A percentile compares a stretch with the other conserved stretches of the same genome.
These are phyloP conservation scores for Metarhizium rileyi DNA, from an alignment of 2,329 filamentous ascomycete genomes.

Conservation along the genomic window DNA sequence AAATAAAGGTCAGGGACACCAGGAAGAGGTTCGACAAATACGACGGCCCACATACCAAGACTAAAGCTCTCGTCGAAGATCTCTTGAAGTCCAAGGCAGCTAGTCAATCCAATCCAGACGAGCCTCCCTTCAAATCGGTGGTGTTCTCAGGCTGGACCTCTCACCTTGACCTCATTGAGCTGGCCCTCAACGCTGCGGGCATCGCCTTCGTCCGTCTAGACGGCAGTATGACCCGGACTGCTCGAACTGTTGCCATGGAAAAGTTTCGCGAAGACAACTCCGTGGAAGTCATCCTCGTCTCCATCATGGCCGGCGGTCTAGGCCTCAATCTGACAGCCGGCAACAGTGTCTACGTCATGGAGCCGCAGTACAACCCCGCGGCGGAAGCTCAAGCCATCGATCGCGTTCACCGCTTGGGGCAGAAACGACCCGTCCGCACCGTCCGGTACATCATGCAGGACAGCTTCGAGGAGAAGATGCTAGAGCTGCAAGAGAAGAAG, in stretches of 20 bases:
- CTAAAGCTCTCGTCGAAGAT: slow-evolving; percentile 67
- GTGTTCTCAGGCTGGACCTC: slow-evolving; percentile 96
- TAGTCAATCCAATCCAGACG: slow-evolving; percentile 48
- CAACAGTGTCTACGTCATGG: slow-evolving; percentile 90
- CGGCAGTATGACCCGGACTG: slow-evolving; percentile 71
- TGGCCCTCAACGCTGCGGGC: slow-evolving; percentile 58
- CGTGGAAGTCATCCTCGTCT: slow-evolving; percentile 78
- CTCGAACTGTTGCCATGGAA: slow-evolving; percentile 67
- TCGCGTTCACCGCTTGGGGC: slow-evolving; percentile 82
- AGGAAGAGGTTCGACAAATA: slow-evolving; percentile 59
- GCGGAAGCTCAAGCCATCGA: slow-evolving; percentile 92
- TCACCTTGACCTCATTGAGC: slow-evolving; percentile 84
- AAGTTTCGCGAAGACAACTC: slow-evolving; percentile 62
- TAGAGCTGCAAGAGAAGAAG: slow-evolving; percentile 85
- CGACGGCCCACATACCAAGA: slow-evolving; percentile 84
- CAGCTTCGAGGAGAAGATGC: slow-evolving; percentile 92
- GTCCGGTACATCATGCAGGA: slow-evolving; percentile 80
- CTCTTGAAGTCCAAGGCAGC: slow-evolving; percentile 55
- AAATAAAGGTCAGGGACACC: slow-evolving; percentile 20
- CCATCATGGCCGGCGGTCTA: slow-evolving; percentile 83
- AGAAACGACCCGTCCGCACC: slow-evolving; percentile 80
- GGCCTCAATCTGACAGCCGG: slow-evolving; percentile 84
- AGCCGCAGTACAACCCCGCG: slow-evolving; percentile 94
- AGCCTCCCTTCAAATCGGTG: slow-evolving; percentile 81
- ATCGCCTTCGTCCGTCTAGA: slow-evolving; percentile 77